Percentiles rank a stretch among this genome's conserved stretches.
phyloP scores from a whole-genome alignment of 495 filamentous ascomycete genomes.

The Neurospora sp. region DNA sequence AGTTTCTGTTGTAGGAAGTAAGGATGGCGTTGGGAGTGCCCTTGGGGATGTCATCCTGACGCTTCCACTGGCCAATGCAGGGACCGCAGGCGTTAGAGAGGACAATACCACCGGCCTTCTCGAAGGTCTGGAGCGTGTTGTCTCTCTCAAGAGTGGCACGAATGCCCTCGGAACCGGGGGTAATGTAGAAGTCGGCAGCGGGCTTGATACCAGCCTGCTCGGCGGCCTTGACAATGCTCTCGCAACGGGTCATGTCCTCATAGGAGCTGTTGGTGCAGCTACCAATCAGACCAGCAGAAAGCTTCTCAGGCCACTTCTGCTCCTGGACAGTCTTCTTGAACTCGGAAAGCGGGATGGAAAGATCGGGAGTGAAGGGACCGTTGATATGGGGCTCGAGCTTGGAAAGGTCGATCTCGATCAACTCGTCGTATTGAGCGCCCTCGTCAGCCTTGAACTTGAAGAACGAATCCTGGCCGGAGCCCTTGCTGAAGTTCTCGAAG shows the following conservation, averaged over 20 bases:
- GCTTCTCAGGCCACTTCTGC: constrained; percentile 81
- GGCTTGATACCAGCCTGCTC: constrained; percentile 77
- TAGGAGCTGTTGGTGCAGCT: constrained; percentile 99
- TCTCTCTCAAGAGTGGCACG: constrained; percentile 85
- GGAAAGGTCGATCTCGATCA: constrained; percentile 87
- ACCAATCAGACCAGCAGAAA: constrained; percentile 88
- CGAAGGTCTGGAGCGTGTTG: constrained; percentile 74
- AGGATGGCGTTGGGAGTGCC: constrained; percentile 90
- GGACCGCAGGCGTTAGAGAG: constrained; percentile 94
- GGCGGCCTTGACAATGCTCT: constrained; percentile 85
- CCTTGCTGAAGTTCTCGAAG: constrained; percentile 36
- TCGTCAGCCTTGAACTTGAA: constrained; percentile 57
- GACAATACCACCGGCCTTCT: constrained; percentile 75
- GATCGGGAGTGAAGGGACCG: constrained; percentile 90
- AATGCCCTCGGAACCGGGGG: constrained; percentile 93
- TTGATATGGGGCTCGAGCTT: constrained; percentile 94
- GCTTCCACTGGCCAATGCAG: constrained; percentile 94
- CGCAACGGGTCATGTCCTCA: constrained; percentile 92
- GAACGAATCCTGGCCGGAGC: constrained; percentile 23
- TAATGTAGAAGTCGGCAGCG: constrained; percentile 86
- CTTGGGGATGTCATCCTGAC: constrained; percentile 71
- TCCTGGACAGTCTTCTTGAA: constrained; percentile 75
- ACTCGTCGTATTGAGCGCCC: constrained; percentile 77
- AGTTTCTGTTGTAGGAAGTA: constrained; percentile 97
- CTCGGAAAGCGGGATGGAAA: constrained; percentile 80